Base-by-base conservation (phyloP, 495 filamentous ascomycete genomes). In the Pseudomonodictys pantanalensis region DNA sequence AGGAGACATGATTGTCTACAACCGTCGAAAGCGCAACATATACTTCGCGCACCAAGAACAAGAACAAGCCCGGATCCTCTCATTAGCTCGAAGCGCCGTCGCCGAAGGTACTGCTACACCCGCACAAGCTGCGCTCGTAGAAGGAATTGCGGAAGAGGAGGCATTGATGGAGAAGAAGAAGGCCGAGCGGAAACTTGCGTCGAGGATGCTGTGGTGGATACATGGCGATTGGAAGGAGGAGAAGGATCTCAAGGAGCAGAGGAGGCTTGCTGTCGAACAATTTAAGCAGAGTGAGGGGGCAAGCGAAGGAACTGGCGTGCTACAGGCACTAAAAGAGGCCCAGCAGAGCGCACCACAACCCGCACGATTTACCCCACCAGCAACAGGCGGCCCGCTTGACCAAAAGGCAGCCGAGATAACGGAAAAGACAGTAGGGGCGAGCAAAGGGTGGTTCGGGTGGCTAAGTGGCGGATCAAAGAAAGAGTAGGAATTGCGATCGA, bases 1-100 rank as follows among this genome's bases (percentile, higher is more conserved):
- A 51, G 80, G 81, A 68, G 92, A 96, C 72, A 88, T 98, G 83
- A 83, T 93, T 26, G 71, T 89, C 41, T 88, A 92, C 76, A 97
- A 96, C 77, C 86, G 89, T 38, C 77, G 79, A 44, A 83, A 86
- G 72, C 57, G 69, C 33, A 64, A 53, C 3, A 71, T 71, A 35
- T 76, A 49, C 50, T 65, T 68, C 17, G 59, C 65, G 18, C 56
- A 72, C 33, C 57, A 69, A 65, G 58, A 69, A 45, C 56, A 56
- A 55, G 48, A 70, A 52, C 64, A 56, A 15, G 65, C 58, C 35
- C 61, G 42, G 22, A 69, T 68, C 10, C 56, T 73, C 42, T 52
- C 23, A 30, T 38, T 60, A 20, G 73, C 73, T 15, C 63, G 52
- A 11, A 28, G 29, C 17, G 71, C 71, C 11, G 45, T 60, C 20